Conservation (phyloP, 371 early-diverging fungal species). For the Dinochytrium kinnereticum region DNA sequence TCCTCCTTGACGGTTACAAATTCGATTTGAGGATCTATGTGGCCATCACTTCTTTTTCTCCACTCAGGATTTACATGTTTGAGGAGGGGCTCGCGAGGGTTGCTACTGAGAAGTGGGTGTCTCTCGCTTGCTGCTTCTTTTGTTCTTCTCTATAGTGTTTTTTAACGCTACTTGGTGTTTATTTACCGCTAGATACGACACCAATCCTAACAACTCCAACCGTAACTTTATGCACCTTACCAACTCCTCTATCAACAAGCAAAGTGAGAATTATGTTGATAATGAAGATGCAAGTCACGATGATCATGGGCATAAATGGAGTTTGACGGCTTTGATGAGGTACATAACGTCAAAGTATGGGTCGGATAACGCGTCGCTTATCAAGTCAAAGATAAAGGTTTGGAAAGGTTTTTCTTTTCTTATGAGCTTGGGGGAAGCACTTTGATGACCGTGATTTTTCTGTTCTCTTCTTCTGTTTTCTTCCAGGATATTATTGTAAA, state of each 20-base stretch:
- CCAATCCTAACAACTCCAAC: neutral
- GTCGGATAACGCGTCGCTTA: conserved; percentile 12
- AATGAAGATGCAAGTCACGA: conserved; percentile 14
- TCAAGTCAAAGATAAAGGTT: conserved; percentile 31
- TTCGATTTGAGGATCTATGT: conserved; percentile 33
- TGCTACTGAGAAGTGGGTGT: conserved; percentile 13
- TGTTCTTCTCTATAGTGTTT: neutral
- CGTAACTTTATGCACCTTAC: neutral
- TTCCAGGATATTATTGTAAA: conserved; percentile 30
- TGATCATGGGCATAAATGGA: conserved; percentile 16
- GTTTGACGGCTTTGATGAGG: conserved; percentile 19
- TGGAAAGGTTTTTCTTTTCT: neutral
- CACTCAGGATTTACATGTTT: conserved; percentile 34
- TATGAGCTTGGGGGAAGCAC: too few species aligned
- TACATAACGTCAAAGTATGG: conserved; percentile 24
- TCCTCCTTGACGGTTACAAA: conserved; percentile 23
- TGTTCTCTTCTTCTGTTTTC: neutral
- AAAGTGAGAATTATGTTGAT: conserved; percentile 12
- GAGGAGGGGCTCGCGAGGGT: conserved; percentile 24
- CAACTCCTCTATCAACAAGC: conserved; percentile 3
- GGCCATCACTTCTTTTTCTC: conserved; percentile 26
- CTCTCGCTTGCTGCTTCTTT: neutral
- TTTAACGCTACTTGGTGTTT: neutral
- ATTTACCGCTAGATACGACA: conserved; percentile 12
- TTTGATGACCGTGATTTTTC: too few species aligned